Evolutionary conservation across 345 rosid genomes (phyloP).

Genomic region (Linum usitatissimum): DNA sequence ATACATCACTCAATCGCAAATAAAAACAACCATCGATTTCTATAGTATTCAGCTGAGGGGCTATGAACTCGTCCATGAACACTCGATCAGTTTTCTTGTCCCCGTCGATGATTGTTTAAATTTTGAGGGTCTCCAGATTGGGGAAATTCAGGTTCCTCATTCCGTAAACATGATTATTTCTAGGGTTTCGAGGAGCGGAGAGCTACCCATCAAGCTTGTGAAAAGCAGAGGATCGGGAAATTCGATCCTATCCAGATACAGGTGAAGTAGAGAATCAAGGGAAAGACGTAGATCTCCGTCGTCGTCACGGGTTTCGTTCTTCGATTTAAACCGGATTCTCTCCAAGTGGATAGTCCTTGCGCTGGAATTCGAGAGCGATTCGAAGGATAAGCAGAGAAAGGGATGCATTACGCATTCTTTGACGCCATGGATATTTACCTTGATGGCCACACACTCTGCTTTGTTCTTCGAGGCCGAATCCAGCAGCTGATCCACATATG

Average conservation of each 20-base stretch:
- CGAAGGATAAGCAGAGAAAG: no score
- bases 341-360: neutral
- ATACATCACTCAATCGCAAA: neutral
- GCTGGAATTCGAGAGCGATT: neutral
- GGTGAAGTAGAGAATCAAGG: neutral
- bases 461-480: neutral
- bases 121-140: neutral
- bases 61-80: neutral
- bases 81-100: neutral
- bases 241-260: neutral
- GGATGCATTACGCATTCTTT: neutral
- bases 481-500: neutral
- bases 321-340: neutral
- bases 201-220: neutral
- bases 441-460: neutral
- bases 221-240: neutral
- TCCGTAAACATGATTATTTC: neutral
- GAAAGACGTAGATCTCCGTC: neutral
- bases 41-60: neutral
- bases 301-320: neutral
- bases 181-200: neutral
- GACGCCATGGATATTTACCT: neutral
- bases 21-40: neutral
- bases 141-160: neutral
- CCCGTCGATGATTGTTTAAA: neutral